Conservation (phyloP, 2,329 filamentous ascomycete species). For the Cordyceps cicadae region DNA sequence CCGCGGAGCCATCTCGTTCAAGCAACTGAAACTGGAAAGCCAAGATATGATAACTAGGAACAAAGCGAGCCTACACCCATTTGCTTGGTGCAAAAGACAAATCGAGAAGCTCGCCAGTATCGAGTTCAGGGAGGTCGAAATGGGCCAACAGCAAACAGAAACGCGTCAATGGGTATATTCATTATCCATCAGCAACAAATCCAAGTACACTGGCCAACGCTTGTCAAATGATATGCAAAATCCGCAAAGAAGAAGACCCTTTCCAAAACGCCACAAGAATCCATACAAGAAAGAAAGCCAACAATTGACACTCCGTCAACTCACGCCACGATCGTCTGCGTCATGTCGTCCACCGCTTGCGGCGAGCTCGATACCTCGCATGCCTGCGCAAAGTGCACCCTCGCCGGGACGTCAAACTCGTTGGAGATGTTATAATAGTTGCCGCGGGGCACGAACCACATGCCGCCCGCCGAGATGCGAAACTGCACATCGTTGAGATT, state of each 20-base stretch:
- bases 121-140: too few species aligned
- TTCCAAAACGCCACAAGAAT: not conserved
- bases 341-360: not conserved
- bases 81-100: too few species aligned
- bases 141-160: too few species aligned
- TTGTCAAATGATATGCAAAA: conserved; percentile 8
- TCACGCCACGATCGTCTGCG: conserved; percentile 4
- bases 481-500: conserved; percentile 69
- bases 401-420: conserved; percentile 60
- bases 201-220: not conserved
- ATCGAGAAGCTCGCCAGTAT: too few species aligned
- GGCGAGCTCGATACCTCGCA: conserved; percentile 44
- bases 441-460: conserved; percentile 91
- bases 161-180: conserved; percentile 7
- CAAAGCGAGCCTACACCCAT: too few species aligned
- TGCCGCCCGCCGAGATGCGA: conserved; percentile 75
- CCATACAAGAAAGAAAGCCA: not conserved
- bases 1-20: too few species aligned
- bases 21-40: too few species aligned
- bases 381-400: conserved; percentile 88
- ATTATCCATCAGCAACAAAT: not conserved
- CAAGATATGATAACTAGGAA: too few species aligned
- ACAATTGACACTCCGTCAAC: not conserved
- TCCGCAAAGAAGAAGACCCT: not conserved
- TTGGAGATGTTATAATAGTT: conserved; percentile 93